Evolutionary conservation across 306 rosid genomes (phyloP).

Genomic region (Prosopis cineraria): DNA sequence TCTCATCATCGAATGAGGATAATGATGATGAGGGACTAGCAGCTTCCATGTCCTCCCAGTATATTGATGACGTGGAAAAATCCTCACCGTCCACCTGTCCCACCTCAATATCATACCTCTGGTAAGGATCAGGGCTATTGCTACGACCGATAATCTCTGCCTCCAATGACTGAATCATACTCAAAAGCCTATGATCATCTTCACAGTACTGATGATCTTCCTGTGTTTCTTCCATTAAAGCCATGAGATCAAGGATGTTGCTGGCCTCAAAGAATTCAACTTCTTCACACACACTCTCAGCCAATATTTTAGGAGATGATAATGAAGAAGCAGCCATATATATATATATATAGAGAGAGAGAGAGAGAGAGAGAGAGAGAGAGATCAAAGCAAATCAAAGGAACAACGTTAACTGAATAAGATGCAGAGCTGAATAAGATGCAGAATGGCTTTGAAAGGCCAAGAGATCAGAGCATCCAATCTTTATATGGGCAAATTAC

Average conservation of each 20-base stretch:
- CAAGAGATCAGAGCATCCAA: neutral
- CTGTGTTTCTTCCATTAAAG: slow-evolving; percentile 46
- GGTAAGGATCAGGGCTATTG: neutral
- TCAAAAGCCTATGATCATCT: slow-evolving; percentile 45
- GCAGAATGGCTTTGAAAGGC: slow-evolving; percentile 21
- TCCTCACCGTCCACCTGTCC: slow-evolving; percentile 39
- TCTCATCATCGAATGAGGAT: slow-evolving; percentile 4
- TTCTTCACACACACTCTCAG: slow-evolving; percentile 32
- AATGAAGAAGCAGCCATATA: slow-evolving; percentile 31
- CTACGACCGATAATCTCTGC: slow-evolving; percentile 39
- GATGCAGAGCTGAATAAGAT: slow-evolving; percentile 14
- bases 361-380: neutral
- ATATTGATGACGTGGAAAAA: slow-evolving; percentile 36
- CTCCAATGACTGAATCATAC: slow-evolving; percentile 57
- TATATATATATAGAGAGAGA: no score
- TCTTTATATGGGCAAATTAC: slow-evolving; percentile 31
- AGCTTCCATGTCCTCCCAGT: slow-evolving; percentile 41
- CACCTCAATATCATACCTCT: neutral
- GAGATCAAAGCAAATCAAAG: neutral
- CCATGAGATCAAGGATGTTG: slow-evolving; percentile 44
- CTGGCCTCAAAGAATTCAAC: slow-evolving; percentile 40
- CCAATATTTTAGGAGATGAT: neutral
- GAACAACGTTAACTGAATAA: slow-evolving; percentile 10
- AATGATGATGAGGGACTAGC: slow-evolving; percentile 11
- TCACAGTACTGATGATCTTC: slow-evolving; percentile 41